Conservation (phyloP, 345 rosid species). For the Citrus medica region DNA sequence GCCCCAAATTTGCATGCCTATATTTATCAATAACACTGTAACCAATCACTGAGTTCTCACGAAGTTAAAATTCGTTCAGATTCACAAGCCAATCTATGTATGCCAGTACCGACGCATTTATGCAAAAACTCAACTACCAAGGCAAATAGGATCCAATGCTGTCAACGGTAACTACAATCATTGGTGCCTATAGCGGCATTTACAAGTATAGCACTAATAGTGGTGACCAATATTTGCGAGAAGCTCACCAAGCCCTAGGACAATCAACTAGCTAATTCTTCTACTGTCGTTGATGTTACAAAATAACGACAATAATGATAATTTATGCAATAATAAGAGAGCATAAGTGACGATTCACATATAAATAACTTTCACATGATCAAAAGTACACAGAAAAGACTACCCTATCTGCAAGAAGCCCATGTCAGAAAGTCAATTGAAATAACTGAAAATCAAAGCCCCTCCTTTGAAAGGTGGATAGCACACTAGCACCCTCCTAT, state of each 20-base stretch:
- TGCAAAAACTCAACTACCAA: too few relatives aligned
- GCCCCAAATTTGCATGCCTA: background rate
- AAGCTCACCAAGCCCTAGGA: background rate
- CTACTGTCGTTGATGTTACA: background rate
- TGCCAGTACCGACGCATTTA: too few relatives aligned
- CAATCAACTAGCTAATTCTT: background rate
- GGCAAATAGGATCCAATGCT: too few relatives aligned
- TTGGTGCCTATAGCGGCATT: too few relatives aligned
- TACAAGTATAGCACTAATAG: background rate
- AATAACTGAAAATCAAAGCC: background rate
- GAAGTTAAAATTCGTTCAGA: background rate
- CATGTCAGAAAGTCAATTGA: constrained; percentile 3
- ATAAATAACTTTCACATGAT: background rate
- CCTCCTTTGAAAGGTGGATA: constrained; percentile 6
- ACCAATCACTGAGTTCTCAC: background rate
- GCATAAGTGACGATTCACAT: background rate
- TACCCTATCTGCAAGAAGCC: background rate
- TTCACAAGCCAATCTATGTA: background rate
- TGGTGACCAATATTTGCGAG: background rate
- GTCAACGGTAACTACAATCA: too few relatives aligned
- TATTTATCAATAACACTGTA: background rate
- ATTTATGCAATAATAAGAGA: background rate
- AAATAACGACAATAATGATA: too few relatives aligned
- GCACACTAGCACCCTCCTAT: background rate
- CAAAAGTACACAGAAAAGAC: background rate